These are phyloP conservation scores for Odonthalia washingtoniensis DNA, from an alignment of 31 red algal genomes.

Conservation along the genomic window DNA sequence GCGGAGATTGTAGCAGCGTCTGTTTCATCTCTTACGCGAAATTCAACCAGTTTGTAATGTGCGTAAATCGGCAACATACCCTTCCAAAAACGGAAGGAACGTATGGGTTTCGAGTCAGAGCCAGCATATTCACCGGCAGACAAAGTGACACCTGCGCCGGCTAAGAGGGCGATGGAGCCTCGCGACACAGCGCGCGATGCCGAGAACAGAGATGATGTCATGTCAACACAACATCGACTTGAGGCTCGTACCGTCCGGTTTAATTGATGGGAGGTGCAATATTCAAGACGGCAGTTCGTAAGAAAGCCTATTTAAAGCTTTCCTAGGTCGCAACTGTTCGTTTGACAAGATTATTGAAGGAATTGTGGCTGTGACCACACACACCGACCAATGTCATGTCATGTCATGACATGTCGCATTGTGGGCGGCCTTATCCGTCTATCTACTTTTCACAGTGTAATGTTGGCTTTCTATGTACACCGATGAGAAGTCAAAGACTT, in stretches of 20 bases:
- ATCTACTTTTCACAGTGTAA: no score
- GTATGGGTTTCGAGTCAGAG: conserved; percentile 59
- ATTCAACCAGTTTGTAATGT: conserved; percentile 75
- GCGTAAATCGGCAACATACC: conserved; percentile 63
- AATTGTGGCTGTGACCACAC: no score
- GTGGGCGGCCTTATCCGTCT: no score
- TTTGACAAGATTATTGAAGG: no score
- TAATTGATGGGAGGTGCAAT: not conserved
- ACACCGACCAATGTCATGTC: no score
- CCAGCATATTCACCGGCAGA: conserved; percentile 60
- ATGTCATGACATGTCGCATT: no score
- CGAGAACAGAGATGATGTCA: conserved; percentile 4
- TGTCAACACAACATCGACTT: not conserved
- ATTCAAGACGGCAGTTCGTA: not conserved
- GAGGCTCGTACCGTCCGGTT: not conserved
- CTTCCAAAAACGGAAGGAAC: conserved; percentile 75
- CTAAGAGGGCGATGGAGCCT: conserved; percentile 34
- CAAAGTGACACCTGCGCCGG: conserved; percentile 41
- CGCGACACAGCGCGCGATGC: conserved; percentile 25
- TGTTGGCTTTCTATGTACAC: no score
- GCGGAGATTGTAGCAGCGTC: conserved; percentile 31
- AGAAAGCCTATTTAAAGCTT: no score
- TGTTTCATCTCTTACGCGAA: conserved; percentile 1
- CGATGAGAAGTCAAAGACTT: no score
- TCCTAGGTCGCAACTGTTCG: no score